Conservation (phyloP, 1,284 basidiomycete genomes). For the Moesziomyces antarcticus region DNA sequence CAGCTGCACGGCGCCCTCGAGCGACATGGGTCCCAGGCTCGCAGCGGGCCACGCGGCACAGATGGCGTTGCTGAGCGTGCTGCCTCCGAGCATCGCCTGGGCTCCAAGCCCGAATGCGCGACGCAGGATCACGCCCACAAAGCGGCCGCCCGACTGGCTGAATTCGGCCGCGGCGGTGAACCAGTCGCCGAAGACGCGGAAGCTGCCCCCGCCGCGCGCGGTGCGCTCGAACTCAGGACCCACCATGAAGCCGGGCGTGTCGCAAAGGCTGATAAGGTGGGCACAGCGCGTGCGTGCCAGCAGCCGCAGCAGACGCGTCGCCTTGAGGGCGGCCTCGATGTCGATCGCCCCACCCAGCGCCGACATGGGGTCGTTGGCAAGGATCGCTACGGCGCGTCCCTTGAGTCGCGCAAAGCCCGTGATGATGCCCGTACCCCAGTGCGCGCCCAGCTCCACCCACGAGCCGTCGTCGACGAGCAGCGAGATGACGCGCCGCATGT, state of each 20-base stretch:
- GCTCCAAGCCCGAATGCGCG: slow-evolving; percentile 53
- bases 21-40: slow-evolving; percentile 40
- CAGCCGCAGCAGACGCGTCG: slow-evolving; percentile 42
- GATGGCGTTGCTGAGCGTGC: slow-evolving; percentile 34
- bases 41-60: slow-evolving; percentile 46
- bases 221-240: slow-evolving; percentile 38
- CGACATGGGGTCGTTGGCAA: slow-evolving; percentile 47
- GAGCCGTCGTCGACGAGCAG: slow-evolving; percentile 41
- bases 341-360: slow-evolving; percentile 54
- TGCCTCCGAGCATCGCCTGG: slow-evolving; percentile 49
- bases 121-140: slow-evolving; percentile 38
- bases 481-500: slow-evolving; percentile 44
- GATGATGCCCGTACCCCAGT: slow-evolving; percentile 42
- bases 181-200: slow-evolving; percentile 51
- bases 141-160: slow-evolving; percentile 31
- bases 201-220: slow-evolving; percentile 20
- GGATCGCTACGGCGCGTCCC: slow-evolving; percentile 36
- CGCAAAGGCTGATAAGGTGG: slow-evolving; percentile 46
- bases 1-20: slow-evolving; percentile 51
- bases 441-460: slow-evolving; percentile 45
- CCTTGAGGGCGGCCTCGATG: slow-evolving; percentile 40
- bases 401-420: slow-evolving; percentile 41
- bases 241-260: slow-evolving; percentile 60
- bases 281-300: slow-evolving; percentile 31
- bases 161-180: slow-evolving; percentile 40